Evolutionary conservation across 305 asterid genomes (phyloP), one percentile per base, ranked within the genome.

Genomic region (Fraxinus ornus): DNA sequence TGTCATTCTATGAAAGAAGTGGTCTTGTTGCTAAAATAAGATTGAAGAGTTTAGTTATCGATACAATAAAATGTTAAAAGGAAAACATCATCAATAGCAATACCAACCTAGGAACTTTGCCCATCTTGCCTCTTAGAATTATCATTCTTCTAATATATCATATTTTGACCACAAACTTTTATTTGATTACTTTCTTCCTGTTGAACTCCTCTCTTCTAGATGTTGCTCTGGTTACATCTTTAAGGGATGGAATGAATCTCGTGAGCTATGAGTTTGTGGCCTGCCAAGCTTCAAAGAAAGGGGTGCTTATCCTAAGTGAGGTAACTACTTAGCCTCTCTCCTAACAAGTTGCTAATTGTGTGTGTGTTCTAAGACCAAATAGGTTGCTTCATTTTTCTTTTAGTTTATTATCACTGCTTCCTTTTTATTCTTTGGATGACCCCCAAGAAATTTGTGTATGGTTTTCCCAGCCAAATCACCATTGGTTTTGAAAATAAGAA

Each of bases 241-340:
- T 95, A 76, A 89, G 98, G 87, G 98, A 95, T 84, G 98, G 98
- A 83, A 95, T 95, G 98, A 95, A 95, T 90, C 98, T 95, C 75
- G 98, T 95, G 83, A 93, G 98, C 91, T 95, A 95, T 79, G 98
- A 95, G 86, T 95, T 93, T 84, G 98, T 93, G 87, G 98, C 98
- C 70, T 95, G 98, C 91, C 98, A 95, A 91, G 97, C 88, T 80
- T 88, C 87, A n/a, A 94, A 91, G 89, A 94, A 93, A 86, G 98
- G 98, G 78, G 98, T 93, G 74, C 97, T 94, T 87, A 93, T 94
- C 84, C 95, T 94, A 57, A 94, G 98, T 70, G 98, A 94, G 97
- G 98, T 94, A 89, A 78, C 55, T 80, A 82, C 41, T 79, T 81
- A 79, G 64, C 86, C 64, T 81, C 55, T 77, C 60, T 32, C 70